Percentiles rank a stretch among this genome's conserved stretches.
Conservation (phyloP, 106 monocot species). For the Platanthera zijinensis region DNA sequence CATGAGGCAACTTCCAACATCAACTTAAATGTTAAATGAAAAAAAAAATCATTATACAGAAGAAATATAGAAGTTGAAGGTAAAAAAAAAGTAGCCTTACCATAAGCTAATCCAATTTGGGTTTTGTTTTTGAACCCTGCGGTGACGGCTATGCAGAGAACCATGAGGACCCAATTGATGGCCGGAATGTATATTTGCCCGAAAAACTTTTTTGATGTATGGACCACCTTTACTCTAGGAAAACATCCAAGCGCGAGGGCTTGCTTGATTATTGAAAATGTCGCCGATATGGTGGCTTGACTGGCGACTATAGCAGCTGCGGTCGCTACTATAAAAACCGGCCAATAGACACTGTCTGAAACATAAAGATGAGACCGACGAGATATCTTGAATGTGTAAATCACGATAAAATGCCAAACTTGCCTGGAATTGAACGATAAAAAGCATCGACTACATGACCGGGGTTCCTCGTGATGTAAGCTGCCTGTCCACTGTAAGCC, state of each 20-base stretch:
- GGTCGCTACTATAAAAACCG: conserved; percentile 48
- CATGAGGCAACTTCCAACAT: no score
- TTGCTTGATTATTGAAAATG: conserved; percentile 67
- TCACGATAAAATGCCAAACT: background rate
- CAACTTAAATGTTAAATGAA: no score
- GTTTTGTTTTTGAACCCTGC: conserved; percentile 53
- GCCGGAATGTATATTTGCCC: conserved; percentile 66
- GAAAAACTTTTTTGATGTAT: conserved; percentile 57
- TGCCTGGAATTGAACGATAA: conserved; percentile 65
- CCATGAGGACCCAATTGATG: conserved; percentile 66
- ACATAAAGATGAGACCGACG: conserved; percentile 1
- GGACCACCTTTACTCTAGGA: conserved; percentile 54
- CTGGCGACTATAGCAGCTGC: conserved; percentile 52
- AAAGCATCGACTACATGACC: conserved; percentile 38
- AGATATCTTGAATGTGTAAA: background rate
- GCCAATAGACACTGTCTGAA: conserved; percentile 57
- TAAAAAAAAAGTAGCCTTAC: conserved; percentile 20
- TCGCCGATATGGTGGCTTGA: conserved; percentile 65
- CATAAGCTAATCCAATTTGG: conserved; percentile 71
- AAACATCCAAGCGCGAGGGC: conserved; percentile 65
- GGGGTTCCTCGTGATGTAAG: conserved; percentile 42
- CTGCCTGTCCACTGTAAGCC: conserved; percentile 66
- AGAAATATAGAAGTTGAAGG: background rate
- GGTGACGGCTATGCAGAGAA: conserved; percentile 58
- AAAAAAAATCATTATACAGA: no score